Conservation (phyloP, 129 eudicot genomes). For the Escallonia rubra region DNA sequence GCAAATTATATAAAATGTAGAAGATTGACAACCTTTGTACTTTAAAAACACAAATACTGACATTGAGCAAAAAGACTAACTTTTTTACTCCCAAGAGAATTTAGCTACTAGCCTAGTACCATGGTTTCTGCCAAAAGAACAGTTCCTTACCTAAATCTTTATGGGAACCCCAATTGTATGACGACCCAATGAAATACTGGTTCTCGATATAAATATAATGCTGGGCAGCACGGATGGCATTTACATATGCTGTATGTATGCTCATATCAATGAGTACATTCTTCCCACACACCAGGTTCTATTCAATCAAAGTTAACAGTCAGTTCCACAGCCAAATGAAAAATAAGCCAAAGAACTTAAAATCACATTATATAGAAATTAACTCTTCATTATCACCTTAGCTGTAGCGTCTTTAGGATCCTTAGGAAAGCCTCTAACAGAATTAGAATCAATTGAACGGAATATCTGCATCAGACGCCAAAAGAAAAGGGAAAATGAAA, state of each 20-base stretch:
- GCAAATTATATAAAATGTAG: too few relatives aligned
- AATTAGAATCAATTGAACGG: constrained; percentile 81
- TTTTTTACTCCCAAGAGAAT: not conserved
- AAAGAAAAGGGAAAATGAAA: not conserved
- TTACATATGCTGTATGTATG: constrained; percentile 85
- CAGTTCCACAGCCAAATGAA: constrained; percentile 11
- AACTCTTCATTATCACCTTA: constrained; percentile 33
- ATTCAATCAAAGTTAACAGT: constrained; percentile 24
- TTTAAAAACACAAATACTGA: not conserved
- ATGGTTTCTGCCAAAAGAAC: not conserved
- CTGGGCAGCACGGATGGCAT: constrained; percentile 88
- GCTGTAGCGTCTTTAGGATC: constrained; percentile 63
- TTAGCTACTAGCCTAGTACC: not conserved
- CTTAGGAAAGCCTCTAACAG: constrained; percentile 78
- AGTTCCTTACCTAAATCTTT: constrained; percentile 60
- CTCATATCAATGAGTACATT: constrained; percentile 87
- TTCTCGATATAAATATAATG: constrained; percentile 87
- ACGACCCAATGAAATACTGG: constrained; percentile 86
- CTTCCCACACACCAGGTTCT: constrained; percentile 89
- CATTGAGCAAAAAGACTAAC: not conserved
- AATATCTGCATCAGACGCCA: constrained; percentile 42
- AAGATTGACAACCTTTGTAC: too few relatives aligned
- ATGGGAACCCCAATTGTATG: constrained; percentile 74
- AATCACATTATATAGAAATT: not conserved
- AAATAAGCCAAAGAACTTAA: not conserved